These are phyloP conservation scores for Cyberlindnera maritima DNA, from an alignment of 805 yeast genomes.

Conservation along the genomic window DNA sequence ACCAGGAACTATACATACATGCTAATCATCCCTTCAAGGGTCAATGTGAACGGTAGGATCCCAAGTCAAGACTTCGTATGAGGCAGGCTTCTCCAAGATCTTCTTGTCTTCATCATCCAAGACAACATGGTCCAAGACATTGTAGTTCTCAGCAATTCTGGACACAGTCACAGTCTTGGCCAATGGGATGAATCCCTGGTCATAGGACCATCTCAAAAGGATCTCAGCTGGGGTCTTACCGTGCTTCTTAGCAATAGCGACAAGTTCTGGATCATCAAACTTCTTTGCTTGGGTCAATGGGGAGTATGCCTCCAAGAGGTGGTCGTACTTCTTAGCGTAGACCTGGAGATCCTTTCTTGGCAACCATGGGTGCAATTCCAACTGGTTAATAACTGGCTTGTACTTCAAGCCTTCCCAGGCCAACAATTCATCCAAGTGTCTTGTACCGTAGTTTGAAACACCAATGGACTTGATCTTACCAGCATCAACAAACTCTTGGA, in stretches of 20 bases:
- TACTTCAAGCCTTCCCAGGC: conserved; percentile 51
- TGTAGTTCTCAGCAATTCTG: conserved; percentile 20
- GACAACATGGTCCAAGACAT: conserved; percentile 20
- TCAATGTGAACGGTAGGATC: conserved; percentile 17
- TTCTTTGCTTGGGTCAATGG: conserved; percentile 25
- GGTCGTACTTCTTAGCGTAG: conserved; percentile 20
- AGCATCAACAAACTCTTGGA: conserved; percentile 66
- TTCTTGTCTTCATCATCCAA: conserved; percentile 23
- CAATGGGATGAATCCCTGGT: conserved; percentile 23
- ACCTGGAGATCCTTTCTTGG: conserved; percentile 26
- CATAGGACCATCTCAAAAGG: conserved; percentile 24
- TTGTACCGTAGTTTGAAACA: conserved; percentile 71
- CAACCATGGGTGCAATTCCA: conserved; percentile 33
- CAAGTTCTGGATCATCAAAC: conserved; percentile 22
- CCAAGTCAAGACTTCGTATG: conserved; percentile 22
- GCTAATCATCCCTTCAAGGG: not conserved
- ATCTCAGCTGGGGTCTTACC: conserved; percentile 20
- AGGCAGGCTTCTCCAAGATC: conserved; percentile 18
- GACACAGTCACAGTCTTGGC: conserved; percentile 21
- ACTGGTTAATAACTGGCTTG: conserved; percentile 73
- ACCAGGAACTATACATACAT: not conserved
- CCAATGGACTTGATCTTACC: conserved; percentile 68
- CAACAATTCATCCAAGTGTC: conserved; percentile 61
- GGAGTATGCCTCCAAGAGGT: conserved; percentile 23
- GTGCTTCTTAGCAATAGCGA: conserved; percentile 22